Percentiles rank a stretch among this genome's conserved stretches.
Conservation (phyloP, 2,329 filamentous ascomycete species). For the Aquanectria penicillioides region DNA sequence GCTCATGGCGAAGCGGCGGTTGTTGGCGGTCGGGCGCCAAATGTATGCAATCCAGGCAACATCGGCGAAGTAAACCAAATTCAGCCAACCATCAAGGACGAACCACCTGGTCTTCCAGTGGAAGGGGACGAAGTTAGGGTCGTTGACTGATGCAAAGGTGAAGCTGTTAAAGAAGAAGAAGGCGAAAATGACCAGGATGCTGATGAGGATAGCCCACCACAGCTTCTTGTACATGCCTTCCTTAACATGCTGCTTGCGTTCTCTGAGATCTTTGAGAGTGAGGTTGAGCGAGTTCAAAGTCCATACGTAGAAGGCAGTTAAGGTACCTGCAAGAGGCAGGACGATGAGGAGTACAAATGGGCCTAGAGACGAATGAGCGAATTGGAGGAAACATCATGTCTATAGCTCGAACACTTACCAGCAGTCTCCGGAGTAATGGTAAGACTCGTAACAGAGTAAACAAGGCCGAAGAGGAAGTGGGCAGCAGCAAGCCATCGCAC, state of each 20-base stretch:
- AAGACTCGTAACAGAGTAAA: constrained; percentile 91
- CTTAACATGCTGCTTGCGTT: constrained; percentile 93
- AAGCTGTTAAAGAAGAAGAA: constrained; percentile 99
- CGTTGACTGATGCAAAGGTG: constrained; percentile 85
- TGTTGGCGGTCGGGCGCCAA: constrained; percentile 96
- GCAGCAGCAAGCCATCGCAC: constrained; percentile 90
- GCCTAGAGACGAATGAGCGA: constrained; percentile 58
- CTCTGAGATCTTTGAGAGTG: constrained; percentile 95
- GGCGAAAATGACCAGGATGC: constrained; percentile 93
- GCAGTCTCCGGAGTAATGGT: constrained; percentile 89
- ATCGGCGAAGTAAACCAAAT: constrained; percentile 94
- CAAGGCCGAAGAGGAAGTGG: constrained; percentile 93
- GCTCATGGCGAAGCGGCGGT: constrained; percentile 97
- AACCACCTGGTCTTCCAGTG: constrained; percentile 99
- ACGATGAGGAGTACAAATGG: constrained; percentile 93
- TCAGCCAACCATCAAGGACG: constrained; percentile 95
- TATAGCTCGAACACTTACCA: constrained; percentile 54
- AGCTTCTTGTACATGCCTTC: constrained; percentile 97
- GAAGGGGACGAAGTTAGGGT: constrained; percentile 91
- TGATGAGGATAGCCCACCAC: constrained; percentile 96
- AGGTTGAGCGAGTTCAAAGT: constrained; percentile 94
- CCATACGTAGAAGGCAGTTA: constrained; percentile 99
- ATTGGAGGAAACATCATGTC: background rate
- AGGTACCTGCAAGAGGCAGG: constrained; percentile 86
- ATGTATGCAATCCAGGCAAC: constrained; percentile 94